Percentiles rank a stretch among this genome's conserved stretches.
Conservation (phyloP, 2,329 filamentous ascomycete genomes). For the Penicillium sp. region DNA sequence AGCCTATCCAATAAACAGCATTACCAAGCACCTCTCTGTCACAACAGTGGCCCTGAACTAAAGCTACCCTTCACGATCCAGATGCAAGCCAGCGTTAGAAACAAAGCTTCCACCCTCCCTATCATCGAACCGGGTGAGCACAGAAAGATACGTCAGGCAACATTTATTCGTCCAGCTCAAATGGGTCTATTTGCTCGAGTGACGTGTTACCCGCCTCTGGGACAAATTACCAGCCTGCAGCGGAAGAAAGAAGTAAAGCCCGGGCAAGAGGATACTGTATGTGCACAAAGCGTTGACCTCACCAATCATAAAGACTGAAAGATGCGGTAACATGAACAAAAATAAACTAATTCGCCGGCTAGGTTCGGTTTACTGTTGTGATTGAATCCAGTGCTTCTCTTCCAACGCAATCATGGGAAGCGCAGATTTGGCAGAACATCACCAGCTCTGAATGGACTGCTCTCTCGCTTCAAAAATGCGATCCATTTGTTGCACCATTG, state of each 20-base stretch:
- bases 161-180: constrained; percentile 44
- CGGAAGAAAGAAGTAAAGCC: constrained; percentile 35
- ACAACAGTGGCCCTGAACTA: neutral
- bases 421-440: constrained; percentile 74
- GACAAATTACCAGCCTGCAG: constrained; percentile 68
- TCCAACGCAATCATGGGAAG: constrained; percentile 66
- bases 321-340: neutral
- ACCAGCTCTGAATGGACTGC: constrained; percentile 62
- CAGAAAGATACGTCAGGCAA: constrained; percentile 30
- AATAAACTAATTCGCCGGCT: neutral
- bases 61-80: neutral
- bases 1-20: neutral
- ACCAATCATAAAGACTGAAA: neutral
- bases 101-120: constrained; percentile 26
- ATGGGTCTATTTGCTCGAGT: constrained; percentile 59
- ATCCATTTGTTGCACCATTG: constrained; percentile 33
- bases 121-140: constrained; percentile 21
- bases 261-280: constrained; percentile 33
- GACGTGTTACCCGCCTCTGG: constrained; percentile 71
- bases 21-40: neutral
- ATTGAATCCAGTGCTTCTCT: constrained; percentile 66
- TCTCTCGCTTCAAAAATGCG: constrained; percentile 55
- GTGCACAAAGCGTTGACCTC: neutral
- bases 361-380: constrained; percentile 67
- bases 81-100: constrained; percentile 13